Conservation (phyloP, 2,329 filamentous ascomycete genomes). For the Diatrype stigma region DNA sequence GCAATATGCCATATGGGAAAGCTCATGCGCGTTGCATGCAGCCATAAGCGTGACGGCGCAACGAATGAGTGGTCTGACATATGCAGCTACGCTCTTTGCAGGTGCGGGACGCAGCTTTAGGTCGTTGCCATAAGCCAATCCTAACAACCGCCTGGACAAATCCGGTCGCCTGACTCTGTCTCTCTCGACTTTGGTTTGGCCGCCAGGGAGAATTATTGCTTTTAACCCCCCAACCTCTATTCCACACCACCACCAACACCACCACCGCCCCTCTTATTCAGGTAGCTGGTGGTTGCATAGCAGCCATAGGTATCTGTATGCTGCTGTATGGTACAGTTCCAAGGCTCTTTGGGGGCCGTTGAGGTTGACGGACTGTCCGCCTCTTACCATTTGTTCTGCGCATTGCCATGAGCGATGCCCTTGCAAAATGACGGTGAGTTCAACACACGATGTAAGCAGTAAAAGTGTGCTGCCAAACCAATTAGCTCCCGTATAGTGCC, state of each 20-base stretch:
- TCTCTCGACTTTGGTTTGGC: conserved; percentile 19
- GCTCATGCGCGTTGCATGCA: conserved; percentile 21
- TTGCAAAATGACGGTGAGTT: conserved; percentile 3
- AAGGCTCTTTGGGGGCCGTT: not conserved
- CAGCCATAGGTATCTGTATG: too few species aligned
- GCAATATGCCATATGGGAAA: conserved; percentile 17
- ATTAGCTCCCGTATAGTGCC: conserved; percentile 23
- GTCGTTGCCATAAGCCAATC: conserved; percentile 26
- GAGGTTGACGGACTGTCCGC: not conserved
- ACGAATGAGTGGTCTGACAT: conserved; percentile 26
- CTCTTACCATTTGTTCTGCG: not conserved
- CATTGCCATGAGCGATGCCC: not conserved
- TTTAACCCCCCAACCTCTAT: conserved; percentile 12
- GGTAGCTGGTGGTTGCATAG: conserved; percentile 6
- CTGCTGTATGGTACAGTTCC: not conserved
- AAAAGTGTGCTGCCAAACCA: conserved; percentile 14
- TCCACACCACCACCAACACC: conserved; percentile 20
- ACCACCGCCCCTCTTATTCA: conserved; percentile 6
- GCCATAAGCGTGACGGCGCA: conserved; percentile 12
- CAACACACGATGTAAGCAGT: conserved; percentile 15
- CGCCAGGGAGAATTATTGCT: conserved; percentile 18
- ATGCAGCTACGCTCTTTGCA: conserved; percentile 28
- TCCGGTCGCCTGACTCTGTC: conserved; percentile 29
- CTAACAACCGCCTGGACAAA: conserved; percentile 27
- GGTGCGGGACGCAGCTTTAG: conserved; percentile 23